phyloP scores from a whole-genome alignment of 306 rosid genomes.

The Quercus glauca region DNA sequence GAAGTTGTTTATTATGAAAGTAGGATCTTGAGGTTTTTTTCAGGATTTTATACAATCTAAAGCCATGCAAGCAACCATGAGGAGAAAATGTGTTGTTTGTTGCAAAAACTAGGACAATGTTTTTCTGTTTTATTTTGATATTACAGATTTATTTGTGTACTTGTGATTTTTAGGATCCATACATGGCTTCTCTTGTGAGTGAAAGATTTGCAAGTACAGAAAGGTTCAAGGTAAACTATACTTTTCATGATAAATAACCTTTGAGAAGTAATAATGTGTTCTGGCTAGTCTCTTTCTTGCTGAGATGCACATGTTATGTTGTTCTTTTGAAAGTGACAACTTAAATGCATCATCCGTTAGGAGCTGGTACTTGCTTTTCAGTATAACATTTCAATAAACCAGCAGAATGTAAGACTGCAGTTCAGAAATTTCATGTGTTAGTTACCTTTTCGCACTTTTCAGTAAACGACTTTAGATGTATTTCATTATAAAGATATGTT shows the following conservation, averaged over 20 bases:
- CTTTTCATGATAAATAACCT: constrained; percentile 8
- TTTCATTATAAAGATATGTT: background rate
- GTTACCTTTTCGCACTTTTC: background rate
- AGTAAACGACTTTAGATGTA: background rate
- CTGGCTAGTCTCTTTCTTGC: background rate
- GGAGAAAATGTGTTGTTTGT: background rate
- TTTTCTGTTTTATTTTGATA: background rate
- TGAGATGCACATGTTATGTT: background rate
- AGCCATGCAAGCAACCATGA: background rate
- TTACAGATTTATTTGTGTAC: background rate
- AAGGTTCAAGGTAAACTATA: constrained; percentile 57
- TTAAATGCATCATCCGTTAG: background rate
- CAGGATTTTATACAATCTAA: background rate
- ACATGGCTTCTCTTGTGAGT: constrained; percentile 79
- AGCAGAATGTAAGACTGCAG: background rate
- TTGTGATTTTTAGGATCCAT: constrained; percentile 55
- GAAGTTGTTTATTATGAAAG: no score
- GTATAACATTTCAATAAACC: background rate
- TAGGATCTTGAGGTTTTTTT: no score
- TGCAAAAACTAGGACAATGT: background rate
- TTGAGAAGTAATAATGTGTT: background rate
- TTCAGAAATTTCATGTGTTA: background rate
- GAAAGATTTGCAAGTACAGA: constrained; percentile 70
- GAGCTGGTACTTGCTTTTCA: background rate
- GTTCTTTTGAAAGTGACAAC: background rate